Evolutionary conservation across 352 stramenopile species (phyloP).

Genomic region (Aphanomyces stellatus): DNA sequence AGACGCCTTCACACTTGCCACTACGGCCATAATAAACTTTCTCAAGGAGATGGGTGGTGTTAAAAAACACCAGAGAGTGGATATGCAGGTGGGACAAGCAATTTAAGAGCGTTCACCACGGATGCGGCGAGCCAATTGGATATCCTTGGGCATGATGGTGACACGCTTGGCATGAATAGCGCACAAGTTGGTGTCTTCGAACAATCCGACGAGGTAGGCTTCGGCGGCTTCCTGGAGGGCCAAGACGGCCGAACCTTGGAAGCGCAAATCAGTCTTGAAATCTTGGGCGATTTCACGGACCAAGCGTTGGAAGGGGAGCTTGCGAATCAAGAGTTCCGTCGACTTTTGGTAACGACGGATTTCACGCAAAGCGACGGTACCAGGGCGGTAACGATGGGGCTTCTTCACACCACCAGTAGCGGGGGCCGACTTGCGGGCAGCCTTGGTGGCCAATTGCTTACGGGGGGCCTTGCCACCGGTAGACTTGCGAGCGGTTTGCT

Average conservation of each 20-base stretch:
- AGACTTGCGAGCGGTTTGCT: slow-evolving; percentile 95
- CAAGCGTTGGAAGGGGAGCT: slow-evolving; percentile 76
- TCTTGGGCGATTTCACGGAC: slow-evolving; percentile 90
- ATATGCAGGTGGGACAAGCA: background rate
- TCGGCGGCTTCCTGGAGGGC: slow-evolving; percentile 90
- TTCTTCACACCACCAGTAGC: slow-evolving; percentile 89
- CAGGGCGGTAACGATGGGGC: slow-evolving; percentile 59
- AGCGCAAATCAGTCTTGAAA: slow-evolving; percentile 95
- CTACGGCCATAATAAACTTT: background rate
- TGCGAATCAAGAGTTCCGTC: slow-evolving; percentile 80
- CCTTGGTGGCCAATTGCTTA: slow-evolving; percentile 91
- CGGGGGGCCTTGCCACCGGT: slow-evolving; percentile 89
- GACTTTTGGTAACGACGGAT: slow-evolving; percentile 84
- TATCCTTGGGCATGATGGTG: slow-evolving; percentile 97
- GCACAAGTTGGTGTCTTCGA: slow-evolving; percentile 94
- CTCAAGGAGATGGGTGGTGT: slow-evolving; percentile 21
- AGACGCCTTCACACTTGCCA: too few relatives aligned
- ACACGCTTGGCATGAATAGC: slow-evolving; percentile 94
- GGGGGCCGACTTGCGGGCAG: slow-evolving; percentile 85
- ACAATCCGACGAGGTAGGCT: slow-evolving; percentile 91
- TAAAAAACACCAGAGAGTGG: slow-evolving; percentile 24
- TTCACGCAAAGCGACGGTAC: slow-evolving; percentile 73
- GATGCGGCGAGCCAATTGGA: slow-evolving; percentile 90
- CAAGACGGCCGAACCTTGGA: slow-evolving; percentile 91
- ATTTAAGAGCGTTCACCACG: slow-evolving; percentile 81